Evolutionary conservation across 208 protist genomes (phyloP), one percentile per base, ranked within the genome.

Genomic region (Leptomonas seymouri): DNA sequence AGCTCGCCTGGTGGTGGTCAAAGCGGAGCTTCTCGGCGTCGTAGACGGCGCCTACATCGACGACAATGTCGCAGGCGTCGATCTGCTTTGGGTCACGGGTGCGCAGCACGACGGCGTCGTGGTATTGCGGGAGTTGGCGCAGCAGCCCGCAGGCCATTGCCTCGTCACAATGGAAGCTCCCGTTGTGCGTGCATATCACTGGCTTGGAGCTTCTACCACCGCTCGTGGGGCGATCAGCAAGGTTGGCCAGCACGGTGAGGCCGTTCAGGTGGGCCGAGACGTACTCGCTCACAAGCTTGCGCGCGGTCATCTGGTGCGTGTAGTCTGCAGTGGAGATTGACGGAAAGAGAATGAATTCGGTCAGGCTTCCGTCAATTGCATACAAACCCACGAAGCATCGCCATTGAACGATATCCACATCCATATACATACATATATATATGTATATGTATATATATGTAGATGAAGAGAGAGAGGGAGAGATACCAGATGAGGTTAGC

Each of bases 21-120:
- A 87, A 99, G 64, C 89, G 88, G 31, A 85, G 58, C 39, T 44
- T 66, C n/a, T 54, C 75, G 1, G 78, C 80, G 67, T 99, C 90
- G 84, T 99, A 99, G 28, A 93, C 74, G 30, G 85, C 95, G 53
- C 97, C 98, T 28, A 99, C 97, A 81, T 99, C 98, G 49, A 98
- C 93, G 6, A 98, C 88, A 55, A 98, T 82, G 49, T 88, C 82
- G 48, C 82, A 86, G 34, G 70, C 23, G 16, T 85, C 85, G 44
- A 99, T 80, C 67, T 87, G 42, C 31, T 60, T 74, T 5, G 71
- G 67, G 72, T 98, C 93, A 51, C 97, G 81, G 25, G 94, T 93
- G 76, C 98, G 89, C 16, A 97, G 50, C 69, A 98, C 69, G 71
- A 63, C 53, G 21, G 87, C 79, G 42, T 71, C 16, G 39, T 45